Evolutionary conservation across 371 early-diverging fungal species (phyloP).

Genomic region (Rhizopus arrhizus): DNA sequence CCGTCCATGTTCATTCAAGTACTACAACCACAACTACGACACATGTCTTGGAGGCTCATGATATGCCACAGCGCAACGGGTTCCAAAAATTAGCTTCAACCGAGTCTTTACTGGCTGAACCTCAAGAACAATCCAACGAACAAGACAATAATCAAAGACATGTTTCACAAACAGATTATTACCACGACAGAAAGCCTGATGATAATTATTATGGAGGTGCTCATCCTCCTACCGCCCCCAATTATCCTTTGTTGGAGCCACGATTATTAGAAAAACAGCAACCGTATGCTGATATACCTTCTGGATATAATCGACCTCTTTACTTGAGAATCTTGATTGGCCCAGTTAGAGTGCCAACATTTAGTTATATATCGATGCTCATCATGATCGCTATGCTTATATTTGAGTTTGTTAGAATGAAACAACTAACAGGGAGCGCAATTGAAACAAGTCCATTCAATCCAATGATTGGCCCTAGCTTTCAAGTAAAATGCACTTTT

Average conservation of each 20-base stretch:
- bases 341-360: conserved; percentile 45
- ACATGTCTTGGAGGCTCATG: conserved; percentile 6
- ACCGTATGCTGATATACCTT: conserved; percentile 3
- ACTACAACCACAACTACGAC: conserved; percentile 11
- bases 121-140: not conserved
- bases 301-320: conserved; percentile 19
- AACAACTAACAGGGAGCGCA: conserved; percentile 53
- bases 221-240: conserved; percentile 14
- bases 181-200: not conserved
- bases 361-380: conserved; percentile 56
- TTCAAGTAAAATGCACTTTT: conserved; percentile 37
- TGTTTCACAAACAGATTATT: not conserved
- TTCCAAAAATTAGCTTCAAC: conserved; percentile 17
- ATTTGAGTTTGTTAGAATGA: conserved; percentile 56
- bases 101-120: conserved; percentile 1
- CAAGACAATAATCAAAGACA: conserved; percentile 9
- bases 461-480: conserved; percentile 66
- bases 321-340: conserved; percentile 32
- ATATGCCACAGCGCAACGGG: conserved; percentile 17
- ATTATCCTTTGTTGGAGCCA: conserved; percentile 4
- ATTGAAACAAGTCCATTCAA: conserved; percentile 61
- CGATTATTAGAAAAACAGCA: conserved; percentile 4
- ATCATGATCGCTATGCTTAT: conserved; percentile 57
- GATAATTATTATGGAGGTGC: conserved; percentile 12
- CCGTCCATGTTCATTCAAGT: not conserved